Evolutionary conservation across 2,329 filamentous ascomycete genomes (phyloP), one percentile per base, ranked within the genome.

Genomic region (Exophiala xenobiotica): DNA sequence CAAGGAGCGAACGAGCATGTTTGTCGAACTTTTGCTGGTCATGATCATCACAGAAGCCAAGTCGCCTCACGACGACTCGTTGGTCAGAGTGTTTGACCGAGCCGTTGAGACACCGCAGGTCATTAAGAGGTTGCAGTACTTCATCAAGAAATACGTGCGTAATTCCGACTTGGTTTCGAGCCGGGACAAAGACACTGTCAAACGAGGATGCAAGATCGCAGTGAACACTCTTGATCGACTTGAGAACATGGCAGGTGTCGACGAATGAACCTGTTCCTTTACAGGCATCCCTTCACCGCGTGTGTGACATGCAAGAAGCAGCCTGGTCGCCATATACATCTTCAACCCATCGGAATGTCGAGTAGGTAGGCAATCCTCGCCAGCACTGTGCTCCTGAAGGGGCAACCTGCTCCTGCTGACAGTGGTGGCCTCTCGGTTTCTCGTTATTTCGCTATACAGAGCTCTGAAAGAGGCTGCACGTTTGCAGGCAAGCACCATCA

Each of bases 1-100:
- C 44, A 87, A 90, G 64, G 74, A 81, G 6, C 90, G 87, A 70
- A 89, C 88, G 0, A 83, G 80, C 50, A 81, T 81, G 19, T 93
- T 97, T 65, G 77, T 91, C 39, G 90, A 96, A 68, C 74, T 93
- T 6, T 71, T 96, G 59, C 75, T 97, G 12, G 83, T 93, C 42
- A 87, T 83, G 1, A 70, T 90, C 9, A 80, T 97, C 24, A 77
- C 88, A 39, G 80, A 86, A 60, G 82, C 83, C 12, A 79, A 83
- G 56, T 35, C 20, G 29, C 16, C 41, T 26, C 77, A 83, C 56
- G 79, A 84, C 51, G 74, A 76, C 47, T 73, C 75, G 1, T 70
- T 95, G 22, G 74, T 80, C 56, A 83, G 83, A 42, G 72, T 90
- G 1, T 88, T 96, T 65, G 71, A 78, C 14, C 79, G 80, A 8